Base-by-base conservation (phyloP, 73 alveolate genomes). In the Stentor roeselii region DNA sequence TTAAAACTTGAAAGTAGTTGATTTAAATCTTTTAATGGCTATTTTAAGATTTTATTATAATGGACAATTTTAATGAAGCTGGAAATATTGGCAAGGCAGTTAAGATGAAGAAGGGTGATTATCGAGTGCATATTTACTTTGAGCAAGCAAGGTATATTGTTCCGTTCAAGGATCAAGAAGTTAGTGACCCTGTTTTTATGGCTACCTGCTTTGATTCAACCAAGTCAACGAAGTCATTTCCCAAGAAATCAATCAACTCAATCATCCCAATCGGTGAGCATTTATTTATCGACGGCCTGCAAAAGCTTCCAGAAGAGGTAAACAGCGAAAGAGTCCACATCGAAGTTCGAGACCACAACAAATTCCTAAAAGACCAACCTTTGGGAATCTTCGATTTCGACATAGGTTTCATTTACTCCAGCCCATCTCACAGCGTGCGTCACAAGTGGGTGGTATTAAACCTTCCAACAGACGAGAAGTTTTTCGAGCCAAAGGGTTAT, bases 361-460 rank as follows among this genome's bases (percentile, higher is more conserved):
- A 75, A 75, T 75, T 92, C 82, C n/a, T 37, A 76, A 92, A 88
- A 86, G 84, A 92, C 67, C 83, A 86, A 2, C 50, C 89, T 41
- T 78, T 95, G 0, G 99, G 99, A 6, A 86, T 87, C 3, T 94
- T 90, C 83, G 98, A 92, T 42, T 85, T 95, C 75, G 99, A 95
- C 84, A 75, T 95, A 50, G 91, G 93, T 41, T 93, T 87, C 87
- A 85, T 95, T 35, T 95, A 95, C 82, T 87, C 84, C 83, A 83
- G 78, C 86, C 80, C 86, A n/a, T 77, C 93, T 83, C 99, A 95
- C 84, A 85, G 96, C 4, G 50, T 95, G 38, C 83, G 86, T 75
- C 95, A 93, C 86, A 60, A 89, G 60, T 95, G 99, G 98, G 78
- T 93, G 0, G 99, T 96, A 42, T 76, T 95, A 14, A 86, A 96